phyloP scores from a whole-genome alignment of 2,329 filamentous ascomycete species.

The Xylariaceae sp. region DNA sequence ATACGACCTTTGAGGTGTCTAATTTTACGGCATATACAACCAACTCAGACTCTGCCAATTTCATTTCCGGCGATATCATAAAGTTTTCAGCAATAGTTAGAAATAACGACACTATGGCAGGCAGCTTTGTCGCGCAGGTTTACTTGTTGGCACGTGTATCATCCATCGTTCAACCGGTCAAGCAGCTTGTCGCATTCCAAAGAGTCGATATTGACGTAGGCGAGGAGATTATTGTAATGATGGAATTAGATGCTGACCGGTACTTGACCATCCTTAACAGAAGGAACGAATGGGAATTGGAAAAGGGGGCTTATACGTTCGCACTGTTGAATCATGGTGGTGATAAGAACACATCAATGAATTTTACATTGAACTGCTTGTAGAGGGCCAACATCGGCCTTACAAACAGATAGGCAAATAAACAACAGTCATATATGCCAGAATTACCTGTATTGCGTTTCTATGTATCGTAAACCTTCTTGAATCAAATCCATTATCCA shows the following conservation, averaged over 20 bases:
- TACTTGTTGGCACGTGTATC: conserved; percentile 45
- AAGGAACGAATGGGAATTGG: conserved; percentile 46
- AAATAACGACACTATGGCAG: conserved; percentile 39
- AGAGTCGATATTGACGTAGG: conserved; percentile 42
- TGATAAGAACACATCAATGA: conserved; percentile 37
- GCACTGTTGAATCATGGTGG: conserved; percentile 46
- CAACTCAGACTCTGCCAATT: conserved; percentile 9
- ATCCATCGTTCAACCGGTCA: conserved; percentile 45
- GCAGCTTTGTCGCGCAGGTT: conserved; percentile 45
- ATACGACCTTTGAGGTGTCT: conserved; percentile 36
- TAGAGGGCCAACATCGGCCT: conserved; percentile 8
- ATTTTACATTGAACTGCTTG: conserved; percentile 44
- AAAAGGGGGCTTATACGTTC: conserved; percentile 47
- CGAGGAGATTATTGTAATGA: conserved; percentile 34
- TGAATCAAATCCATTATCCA: too few relatives aligned
- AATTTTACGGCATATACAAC: conserved; percentile 30
- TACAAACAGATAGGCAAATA: too few relatives aligned
- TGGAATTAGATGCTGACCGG: conserved; percentile 44
- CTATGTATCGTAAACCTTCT: too few relatives aligned
- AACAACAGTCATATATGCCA: too few relatives aligned
- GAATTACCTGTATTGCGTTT: too few relatives aligned
- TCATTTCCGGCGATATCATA: conserved; percentile 35
- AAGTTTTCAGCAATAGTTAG: conserved; percentile 39
- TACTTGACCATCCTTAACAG: conserved; percentile 48
- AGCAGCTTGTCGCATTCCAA: conserved; percentile 47